Evolutionary conservation across 331 rosid genomes (phyloP), one percentile per base, ranked within the genome.

Genomic region (Prunus yedoensis): DNA sequence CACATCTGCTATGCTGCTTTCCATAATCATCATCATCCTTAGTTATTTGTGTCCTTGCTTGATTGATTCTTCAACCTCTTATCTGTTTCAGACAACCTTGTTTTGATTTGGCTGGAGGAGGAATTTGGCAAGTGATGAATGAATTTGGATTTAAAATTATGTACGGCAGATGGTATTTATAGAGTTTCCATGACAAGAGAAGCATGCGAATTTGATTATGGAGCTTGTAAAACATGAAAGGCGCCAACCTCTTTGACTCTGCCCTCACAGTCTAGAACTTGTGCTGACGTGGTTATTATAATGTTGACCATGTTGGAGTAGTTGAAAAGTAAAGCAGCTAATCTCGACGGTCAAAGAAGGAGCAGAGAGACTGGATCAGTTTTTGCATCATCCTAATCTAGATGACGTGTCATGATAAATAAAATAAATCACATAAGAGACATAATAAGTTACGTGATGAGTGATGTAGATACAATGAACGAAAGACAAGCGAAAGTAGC

Each of bases 1-100:
- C 72, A 57, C 17, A 4, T 70, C 84, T 66, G 76, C 69, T 4
- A 68, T 59, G 58, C 43, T 35, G 59, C 52, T 35, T 51, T 66
- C 74, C 38, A 80, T 50, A 0, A 70, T 75, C 82, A 52, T 70
- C 51, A 8, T 28, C 25, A 35, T 8, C 38, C 11, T 10, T 38
- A 6, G 3, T 15, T 47, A 10, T 2, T 46, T 10, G 14, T 2
- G 14, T 7, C 11, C 38, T 32, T 32, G 38, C 38, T 32, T 23
- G 25, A 23, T 23, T 23, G 25, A 23, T 23, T 23, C 25, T 23
- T 23, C 25, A 4, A 32, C 38, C 38, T 32, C 7, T 32, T 32
- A 6, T 35, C 41, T 35, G 41, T 35, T 35, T 35, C 41, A 57
- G 59, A 53, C 25, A 57, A 57, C 17, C 13, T 4, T 57, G 13